Evolutionary conservation across 768 basidiomycete species (phyloP).

Genomic region (Psilocybe azurescens): DNA sequence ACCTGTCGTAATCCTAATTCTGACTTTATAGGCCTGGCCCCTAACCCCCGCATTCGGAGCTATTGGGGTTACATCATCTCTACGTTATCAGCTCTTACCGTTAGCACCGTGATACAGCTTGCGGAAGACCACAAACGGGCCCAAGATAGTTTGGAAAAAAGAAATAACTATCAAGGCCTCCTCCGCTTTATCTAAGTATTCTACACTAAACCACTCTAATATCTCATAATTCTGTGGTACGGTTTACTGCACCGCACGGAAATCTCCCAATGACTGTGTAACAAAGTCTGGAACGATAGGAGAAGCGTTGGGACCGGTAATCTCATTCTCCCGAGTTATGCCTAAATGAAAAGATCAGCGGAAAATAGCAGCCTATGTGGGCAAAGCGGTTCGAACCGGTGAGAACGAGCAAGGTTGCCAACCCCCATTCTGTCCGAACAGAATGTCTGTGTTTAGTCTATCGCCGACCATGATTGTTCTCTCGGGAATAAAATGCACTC

Average conservation of each 20-base stretch:
- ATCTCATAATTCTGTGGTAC: slow-evolving; percentile 2
- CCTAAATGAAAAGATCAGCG: slow-evolving; percentile 46
- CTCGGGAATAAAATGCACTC: slow-evolving; percentile 85
- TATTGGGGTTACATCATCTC: slow-evolving; percentile 70
- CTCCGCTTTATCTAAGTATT: neutral
- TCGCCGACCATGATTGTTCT: slow-evolving; percentile 96
- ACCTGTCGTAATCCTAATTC: slow-evolving; percentile 12
- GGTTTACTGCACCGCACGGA: slow-evolving; percentile 47
- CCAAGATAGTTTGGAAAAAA: slow-evolving; percentile 5
- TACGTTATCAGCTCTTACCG: slow-evolving; percentile 56
- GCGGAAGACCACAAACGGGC: slow-evolving; percentile 40
- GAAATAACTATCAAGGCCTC: slow-evolving; percentile 11
- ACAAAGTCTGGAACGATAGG: slow-evolving; percentile 82
- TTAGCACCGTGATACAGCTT: slow-evolving; percentile 43
- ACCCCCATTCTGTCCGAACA: slow-evolving; percentile 87
- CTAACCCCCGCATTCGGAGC: slow-evolving; percentile 78
- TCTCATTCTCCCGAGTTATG: slow-evolving; percentile 75
- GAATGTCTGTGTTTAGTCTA: slow-evolving; percentile 93
- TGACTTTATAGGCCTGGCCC: slow-evolving; percentile 71
- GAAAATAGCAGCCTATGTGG: slow-evolving; percentile 5
- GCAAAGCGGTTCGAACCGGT: slow-evolving; percentile 60
- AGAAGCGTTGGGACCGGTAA: slow-evolving; percentile 74
- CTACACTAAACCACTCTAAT: slow-evolving; percentile 13
- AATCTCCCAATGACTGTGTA: slow-evolving; percentile 81
- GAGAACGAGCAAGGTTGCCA: slow-evolving; percentile 88